Evolutionary conservation across 2,329 filamentous ascomycete species (phyloP).

Genomic region (Akanthomyces dipterigenus): DNA sequence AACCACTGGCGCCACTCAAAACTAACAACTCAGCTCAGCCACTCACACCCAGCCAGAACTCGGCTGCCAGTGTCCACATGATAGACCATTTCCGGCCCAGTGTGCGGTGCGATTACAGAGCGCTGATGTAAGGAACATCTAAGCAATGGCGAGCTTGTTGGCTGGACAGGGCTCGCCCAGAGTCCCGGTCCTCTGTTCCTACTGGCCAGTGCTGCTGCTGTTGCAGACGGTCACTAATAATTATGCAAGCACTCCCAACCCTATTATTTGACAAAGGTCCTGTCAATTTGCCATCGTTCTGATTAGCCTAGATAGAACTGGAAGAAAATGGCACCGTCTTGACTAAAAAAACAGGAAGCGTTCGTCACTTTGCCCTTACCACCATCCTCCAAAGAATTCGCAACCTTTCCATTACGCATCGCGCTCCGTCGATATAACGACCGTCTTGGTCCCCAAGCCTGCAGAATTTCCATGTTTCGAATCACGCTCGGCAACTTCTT

Average conservation of each 20-base stretch:
- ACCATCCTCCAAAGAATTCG: neutral
- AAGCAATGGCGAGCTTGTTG: neutral
- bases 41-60: neutral
- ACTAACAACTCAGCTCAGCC: neutral
- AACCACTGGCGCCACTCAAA: too few species aligned
- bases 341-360: neutral
- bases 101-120: neutral
- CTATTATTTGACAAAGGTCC: neutral
- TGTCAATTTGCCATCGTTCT: neutral
- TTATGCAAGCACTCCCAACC: slow-evolving; percentile 1
- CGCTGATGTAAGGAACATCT: slow-evolving; percentile 4
- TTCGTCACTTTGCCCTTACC: neutral
- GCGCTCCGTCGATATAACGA: neutral
- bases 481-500: neutral
- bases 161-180: neutral
- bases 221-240: neutral
- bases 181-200: too few species aligned
- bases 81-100: neutral
- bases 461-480: slow-evolving; percentile 1
- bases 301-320: neutral
- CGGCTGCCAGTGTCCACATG: neutral
- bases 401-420: neutral
- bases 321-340: neutral
- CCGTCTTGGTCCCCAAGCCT: neutral
- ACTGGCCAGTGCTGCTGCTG: neutral